These are phyloP conservation scores for Chaetomium cochliodes DNA, from an alignment of 495 filamentous ascomycete species.

Conservation along the genomic window DNA sequence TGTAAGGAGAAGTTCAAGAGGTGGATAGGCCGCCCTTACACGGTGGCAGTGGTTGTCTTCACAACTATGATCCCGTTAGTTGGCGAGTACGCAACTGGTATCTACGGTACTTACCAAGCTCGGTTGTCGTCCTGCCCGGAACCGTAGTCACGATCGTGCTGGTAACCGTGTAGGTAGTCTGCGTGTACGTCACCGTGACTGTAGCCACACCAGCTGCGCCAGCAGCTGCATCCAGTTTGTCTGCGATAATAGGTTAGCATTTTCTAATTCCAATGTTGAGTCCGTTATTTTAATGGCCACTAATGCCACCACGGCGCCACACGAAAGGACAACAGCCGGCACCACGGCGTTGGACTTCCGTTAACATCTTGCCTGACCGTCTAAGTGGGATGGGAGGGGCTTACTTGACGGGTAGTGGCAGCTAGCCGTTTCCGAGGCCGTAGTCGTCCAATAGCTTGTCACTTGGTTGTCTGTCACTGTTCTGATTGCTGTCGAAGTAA, in stretches of 20 bases:
- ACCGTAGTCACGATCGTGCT: conserved; percentile 39
- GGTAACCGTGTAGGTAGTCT: conserved; percentile 46
- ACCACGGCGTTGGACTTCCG: too few relatives aligned
- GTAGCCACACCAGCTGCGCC: conserved; percentile 33
- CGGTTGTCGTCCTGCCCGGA: conserved; percentile 39
- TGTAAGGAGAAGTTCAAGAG: too few relatives aligned
- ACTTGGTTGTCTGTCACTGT: conserved; percentile 40
- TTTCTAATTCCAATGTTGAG: neutral
- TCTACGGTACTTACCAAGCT: conserved; percentile 35
- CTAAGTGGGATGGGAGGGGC: neutral
- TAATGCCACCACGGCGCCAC: too few relatives aligned
- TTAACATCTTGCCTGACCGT: too few relatives aligned
- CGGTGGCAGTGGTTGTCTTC: conserved; percentile 40
- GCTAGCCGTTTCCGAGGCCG: conserved; percentile 34
- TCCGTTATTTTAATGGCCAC: neutral
- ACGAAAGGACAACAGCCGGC: neutral
- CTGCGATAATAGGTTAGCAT: conserved; percentile 22
- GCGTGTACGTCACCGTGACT: conserved; percentile 42
- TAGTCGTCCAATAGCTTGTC: conserved; percentile 41
- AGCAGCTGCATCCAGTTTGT: conserved; percentile 14
- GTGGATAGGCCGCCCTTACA: conserved; percentile 36
- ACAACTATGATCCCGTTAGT: conserved; percentile 30
- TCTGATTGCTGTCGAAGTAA: conserved; percentile 36
- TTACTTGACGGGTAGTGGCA: conserved; percentile 39
- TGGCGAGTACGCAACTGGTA: conserved; percentile 1